These are phyloP conservation scores for Brachypodium distachyon DNA, from an alignment of 202 grass and related monocot species.

Conservation along the genomic window DNA sequence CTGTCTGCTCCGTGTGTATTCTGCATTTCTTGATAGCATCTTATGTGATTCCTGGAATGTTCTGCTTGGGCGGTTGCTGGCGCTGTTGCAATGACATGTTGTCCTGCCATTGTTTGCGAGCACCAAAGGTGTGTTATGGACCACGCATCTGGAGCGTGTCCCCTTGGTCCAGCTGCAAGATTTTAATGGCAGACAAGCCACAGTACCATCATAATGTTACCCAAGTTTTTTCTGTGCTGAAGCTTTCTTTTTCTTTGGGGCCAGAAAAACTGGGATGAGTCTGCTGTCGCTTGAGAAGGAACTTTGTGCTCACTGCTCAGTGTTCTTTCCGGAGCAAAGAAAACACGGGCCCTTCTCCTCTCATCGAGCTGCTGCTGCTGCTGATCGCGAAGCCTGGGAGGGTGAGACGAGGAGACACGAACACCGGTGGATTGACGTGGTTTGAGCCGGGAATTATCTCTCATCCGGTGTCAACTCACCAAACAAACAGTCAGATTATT, in stretches of 20 bases:
- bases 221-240: not conserved
- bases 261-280: too few species aligned
- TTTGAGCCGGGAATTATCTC: too few species aligned
- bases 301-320: too few species aligned
- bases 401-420: too few species aligned
- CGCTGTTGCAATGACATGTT: not conserved
- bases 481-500: too few species aligned
- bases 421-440: too few species aligned
- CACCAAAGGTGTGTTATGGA: not conserved
- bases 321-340: too few species aligned
- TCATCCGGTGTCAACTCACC: too few species aligned
- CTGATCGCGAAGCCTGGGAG: too few species aligned
- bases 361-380: too few species aligned
- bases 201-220: not conserved
- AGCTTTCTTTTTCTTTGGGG: too few species aligned
- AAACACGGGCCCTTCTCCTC: too few species aligned
- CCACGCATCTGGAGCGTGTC: not conserved
- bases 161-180: not conserved
- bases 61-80: not conserved
- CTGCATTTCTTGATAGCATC: slow-evolving; percentile 17
- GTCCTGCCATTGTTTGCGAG: not conserved
- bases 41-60: slow-evolving; percentile 2
- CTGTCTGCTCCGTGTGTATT: slow-evolving; percentile 16
- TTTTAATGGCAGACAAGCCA: not conserved
- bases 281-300: not conserved